Evolutionary conservation across 495 filamentous ascomycete genomes (phyloP).

Genomic region (Penicillium argentinense): DNA sequence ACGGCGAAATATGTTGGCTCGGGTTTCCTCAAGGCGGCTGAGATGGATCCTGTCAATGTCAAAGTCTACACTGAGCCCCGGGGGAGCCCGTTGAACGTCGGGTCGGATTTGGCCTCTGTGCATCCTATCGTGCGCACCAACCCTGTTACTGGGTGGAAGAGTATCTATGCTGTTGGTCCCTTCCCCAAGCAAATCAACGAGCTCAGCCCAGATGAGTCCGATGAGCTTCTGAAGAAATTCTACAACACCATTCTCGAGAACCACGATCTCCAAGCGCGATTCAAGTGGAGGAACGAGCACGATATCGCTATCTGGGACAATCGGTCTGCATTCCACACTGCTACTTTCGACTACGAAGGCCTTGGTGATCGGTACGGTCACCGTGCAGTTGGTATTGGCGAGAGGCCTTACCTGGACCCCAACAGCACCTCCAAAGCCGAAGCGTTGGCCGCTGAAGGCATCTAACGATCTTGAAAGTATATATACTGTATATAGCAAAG

Average conservation of each 20-base stretch:
- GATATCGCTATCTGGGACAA: conserved; percentile 80
- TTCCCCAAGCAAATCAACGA: conserved; percentile 67
- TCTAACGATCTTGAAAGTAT: neutral
- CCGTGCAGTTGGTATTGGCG: conserved; percentile 61
- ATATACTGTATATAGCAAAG: neutral
- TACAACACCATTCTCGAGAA: conserved; percentile 64
- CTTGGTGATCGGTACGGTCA: conserved; percentile 59
- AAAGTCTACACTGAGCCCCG: conserved; percentile 52
- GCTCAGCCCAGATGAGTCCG: conserved; percentile 34
- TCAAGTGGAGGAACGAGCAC: conserved; percentile 58
- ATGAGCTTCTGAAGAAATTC: conserved; percentile 33
- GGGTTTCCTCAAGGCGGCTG: conserved; percentile 53
- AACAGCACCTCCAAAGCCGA: conserved; percentile 42
- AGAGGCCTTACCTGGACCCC: conserved; percentile 62
- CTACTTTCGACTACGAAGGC: conserved; percentile 68
- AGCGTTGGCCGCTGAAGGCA: conserved; percentile 13
- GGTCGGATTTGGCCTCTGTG: conserved; percentile 56
- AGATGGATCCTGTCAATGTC: conserved; percentile 42
- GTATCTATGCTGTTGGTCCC: conserved; percentile 62
- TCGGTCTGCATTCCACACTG: conserved; percentile 64
- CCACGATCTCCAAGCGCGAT: conserved; percentile 72
- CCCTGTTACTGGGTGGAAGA: conserved; percentile 77
- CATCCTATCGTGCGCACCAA: conserved; percentile 78
- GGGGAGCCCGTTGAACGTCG: conserved; percentile 65
- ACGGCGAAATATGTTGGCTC: conserved; percentile 59